Conservation (phyloP, 352 stramenopile genomes). For the Pythium rhizo-oryzae region DNA sequence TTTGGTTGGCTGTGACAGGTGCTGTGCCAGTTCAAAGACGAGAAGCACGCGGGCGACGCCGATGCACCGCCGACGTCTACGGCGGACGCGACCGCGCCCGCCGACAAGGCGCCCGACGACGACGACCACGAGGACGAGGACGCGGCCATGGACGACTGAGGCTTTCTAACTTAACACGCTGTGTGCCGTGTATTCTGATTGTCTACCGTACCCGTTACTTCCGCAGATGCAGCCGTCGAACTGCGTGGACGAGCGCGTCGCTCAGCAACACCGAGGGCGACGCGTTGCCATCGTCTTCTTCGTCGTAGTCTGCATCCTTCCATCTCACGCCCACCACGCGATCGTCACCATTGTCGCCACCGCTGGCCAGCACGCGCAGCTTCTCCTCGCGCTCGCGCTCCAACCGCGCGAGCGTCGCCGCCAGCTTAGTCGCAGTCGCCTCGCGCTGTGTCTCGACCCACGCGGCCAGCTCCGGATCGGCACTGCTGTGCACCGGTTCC, state of each 20-base stretch:
- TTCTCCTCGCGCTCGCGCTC: constrained; percentile 8
- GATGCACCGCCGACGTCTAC: background rate
- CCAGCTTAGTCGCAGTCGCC: constrained; percentile 1
- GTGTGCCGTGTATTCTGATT: background rate
- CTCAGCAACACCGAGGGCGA: background rate
- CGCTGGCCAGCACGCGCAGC: background rate
- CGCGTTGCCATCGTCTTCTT: background rate
- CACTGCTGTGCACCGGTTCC: background rate
- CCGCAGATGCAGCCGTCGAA: constrained; percentile 20
- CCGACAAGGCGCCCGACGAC: background rate
- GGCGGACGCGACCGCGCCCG: too few relatives aligned
- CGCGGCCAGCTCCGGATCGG: background rate
- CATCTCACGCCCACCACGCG: too few relatives aligned
- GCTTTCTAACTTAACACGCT: background rate
- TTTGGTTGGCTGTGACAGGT: constrained; percentile 7
- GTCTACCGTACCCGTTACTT: background rate
- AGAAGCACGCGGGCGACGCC: constrained; percentile 9
- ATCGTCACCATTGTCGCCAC: background rate
- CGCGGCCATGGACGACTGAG: constrained; percentile 19
- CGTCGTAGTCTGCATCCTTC: background rate
- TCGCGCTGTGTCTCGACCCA: constrained; percentile 11
- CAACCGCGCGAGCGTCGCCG: background rate
- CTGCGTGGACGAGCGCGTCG: constrained; percentile 17
- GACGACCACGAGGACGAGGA: constrained; percentile 23
- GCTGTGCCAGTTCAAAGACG: constrained; percentile 27